Conservation (phyloP, 805 yeast genomes). For the Cyberlindnera galapagoensis region DNA sequence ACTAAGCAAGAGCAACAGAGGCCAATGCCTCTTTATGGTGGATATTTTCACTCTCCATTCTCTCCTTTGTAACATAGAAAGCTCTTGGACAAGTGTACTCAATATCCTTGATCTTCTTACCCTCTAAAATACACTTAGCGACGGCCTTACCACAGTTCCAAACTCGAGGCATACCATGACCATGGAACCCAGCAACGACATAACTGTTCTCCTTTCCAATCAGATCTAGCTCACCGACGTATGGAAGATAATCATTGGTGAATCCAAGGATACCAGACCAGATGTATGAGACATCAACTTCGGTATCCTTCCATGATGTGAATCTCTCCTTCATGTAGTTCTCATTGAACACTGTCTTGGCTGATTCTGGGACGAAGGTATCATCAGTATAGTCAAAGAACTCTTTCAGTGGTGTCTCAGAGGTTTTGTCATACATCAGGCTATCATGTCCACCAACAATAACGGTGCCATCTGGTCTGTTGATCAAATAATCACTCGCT, state of each 20-base stretch:
- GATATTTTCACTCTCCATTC: conserved; percentile 11
- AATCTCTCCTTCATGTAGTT: conserved; percentile 27
- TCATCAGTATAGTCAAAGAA: conserved; percentile 31
- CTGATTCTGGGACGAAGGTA: conserved; percentile 22
- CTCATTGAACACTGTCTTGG: conserved; percentile 20
- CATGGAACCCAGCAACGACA: conserved; percentile 41
- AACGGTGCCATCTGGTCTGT: conserved; percentile 33
- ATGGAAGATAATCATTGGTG: conserved; percentile 34
- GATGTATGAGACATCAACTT: conserved; percentile 22
- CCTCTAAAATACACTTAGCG: conserved; percentile 22
- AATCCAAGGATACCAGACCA: conserved; percentile 48
- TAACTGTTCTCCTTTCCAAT: conserved; percentile 26
- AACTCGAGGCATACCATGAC: conserved; percentile 48
- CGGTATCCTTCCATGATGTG: conserved; percentile 27
- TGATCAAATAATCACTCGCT: conserved; percentile 30
- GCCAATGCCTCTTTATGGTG: no score
- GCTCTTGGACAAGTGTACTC: conserved; percentile 16
- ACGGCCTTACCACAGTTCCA: conserved; percentile 34
- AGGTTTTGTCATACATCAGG: conserved; percentile 6
- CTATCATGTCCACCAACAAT: conserved; percentile 29
- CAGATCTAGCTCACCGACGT: conserved; percentile 33
- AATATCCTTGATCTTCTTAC: conserved; percentile 10
- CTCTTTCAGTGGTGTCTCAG: conserved; percentile 13
- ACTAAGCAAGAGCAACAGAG: no score
- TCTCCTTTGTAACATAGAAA: conserved; percentile 15